These are phyloP conservation scores for Dioscorea cayenensis DNA, from an alignment of 116 monocot genomes.

Conservation along the genomic window DNA sequence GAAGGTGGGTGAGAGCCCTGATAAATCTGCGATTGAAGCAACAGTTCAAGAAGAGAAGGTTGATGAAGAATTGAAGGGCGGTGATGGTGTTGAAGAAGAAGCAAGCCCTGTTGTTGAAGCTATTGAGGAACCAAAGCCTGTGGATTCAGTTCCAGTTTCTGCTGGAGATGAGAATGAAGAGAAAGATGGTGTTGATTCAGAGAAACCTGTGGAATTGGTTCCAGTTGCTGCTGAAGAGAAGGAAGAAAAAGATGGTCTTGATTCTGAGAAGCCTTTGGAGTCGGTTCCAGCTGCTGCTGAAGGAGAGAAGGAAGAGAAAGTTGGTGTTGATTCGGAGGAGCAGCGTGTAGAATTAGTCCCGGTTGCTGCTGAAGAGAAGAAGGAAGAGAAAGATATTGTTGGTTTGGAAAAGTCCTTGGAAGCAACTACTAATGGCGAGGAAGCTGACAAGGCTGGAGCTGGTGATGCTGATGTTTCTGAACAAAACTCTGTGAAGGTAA, in stretches of 20 bases:
- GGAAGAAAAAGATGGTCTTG: no score
- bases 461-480: not conserved
- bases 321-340: not conserved
- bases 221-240: no score
- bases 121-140: not conserved
- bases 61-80: not conserved
- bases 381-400: not conserved
- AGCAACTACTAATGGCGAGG: not conserved
- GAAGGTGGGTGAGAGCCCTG: not conserved
- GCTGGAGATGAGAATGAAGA: not conserved
- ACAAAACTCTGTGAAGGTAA: not conserved
- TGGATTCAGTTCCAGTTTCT: not conserved
- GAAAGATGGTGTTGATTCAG: not conserved
- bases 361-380: not conserved
- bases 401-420: not conserved
- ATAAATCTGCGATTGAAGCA: not conserved
- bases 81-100: not conserved
- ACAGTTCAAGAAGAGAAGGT: not conserved
- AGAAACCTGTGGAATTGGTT: not conserved
- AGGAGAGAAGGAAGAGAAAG: not conserved
- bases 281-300: not conserved
- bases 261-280: not conserved
- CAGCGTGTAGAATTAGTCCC: not conserved
- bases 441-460: constrained; percentile 7
- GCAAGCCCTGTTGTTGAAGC: not conserved